These are phyloP conservation scores for Apophysomyces elegans DNA, from an alignment of 371 early-diverging fungal genomes.

Conservation along the genomic window DNA sequence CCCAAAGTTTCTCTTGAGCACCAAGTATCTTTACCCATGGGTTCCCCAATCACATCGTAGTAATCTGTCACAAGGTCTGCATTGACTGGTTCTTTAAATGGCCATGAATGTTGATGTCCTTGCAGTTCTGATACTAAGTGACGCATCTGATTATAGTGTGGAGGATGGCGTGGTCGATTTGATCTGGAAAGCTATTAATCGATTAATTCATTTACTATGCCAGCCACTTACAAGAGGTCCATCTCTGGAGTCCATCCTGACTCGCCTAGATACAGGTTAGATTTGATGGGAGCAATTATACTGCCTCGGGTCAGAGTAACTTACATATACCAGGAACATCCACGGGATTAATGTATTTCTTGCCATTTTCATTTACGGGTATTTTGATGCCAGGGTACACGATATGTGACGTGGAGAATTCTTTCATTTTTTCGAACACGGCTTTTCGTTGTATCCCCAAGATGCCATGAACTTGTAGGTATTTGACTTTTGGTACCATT, in stretches of 20 bases:
- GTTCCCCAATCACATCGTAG: constrained; percentile 94
- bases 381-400: constrained; percentile 81
- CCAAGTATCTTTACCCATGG: constrained; percentile 84
- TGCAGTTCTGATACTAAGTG: constrained; percentile 79
- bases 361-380: constrained; percentile 60
- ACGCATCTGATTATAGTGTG: constrained; percentile 70
- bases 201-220: not conserved
- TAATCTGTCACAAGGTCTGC: constrained; percentile 95
- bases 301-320: constrained; percentile 19
- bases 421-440: constrained; percentile 81
- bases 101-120: constrained; percentile 91
- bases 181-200: constrained; percentile 35
- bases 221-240: constrained; percentile 57
- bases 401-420: constrained; percentile 72
- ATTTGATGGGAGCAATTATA: not conserved
- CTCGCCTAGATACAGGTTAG: constrained; percentile 58
- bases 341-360: constrained; percentile 54
- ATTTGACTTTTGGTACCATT: constrained; percentile 63
- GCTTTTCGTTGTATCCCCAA: constrained; percentile 75
- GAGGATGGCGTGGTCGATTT: constrained; percentile 58
- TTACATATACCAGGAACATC: constrained; percentile 78
- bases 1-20: not conserved
- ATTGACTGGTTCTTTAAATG: constrained; percentile 97
- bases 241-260: constrained; percentile 93
- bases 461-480: constrained; percentile 59